These are phyloP conservation scores for Telfairia occidentalis DNA, from an alignment of 331 rosid species.

Conservation along the genomic window DNA sequence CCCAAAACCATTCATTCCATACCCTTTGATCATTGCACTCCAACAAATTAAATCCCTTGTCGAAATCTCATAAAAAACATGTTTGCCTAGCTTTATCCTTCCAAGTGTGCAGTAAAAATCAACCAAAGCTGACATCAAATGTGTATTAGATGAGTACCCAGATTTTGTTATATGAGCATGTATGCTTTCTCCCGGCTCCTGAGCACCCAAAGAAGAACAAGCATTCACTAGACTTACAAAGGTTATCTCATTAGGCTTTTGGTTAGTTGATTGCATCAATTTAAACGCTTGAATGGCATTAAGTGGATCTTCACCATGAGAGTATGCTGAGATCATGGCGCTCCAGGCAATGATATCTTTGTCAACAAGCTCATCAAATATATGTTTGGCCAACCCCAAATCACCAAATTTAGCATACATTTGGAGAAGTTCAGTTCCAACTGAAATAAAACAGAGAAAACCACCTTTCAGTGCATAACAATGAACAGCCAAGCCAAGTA, in stretches of 20 bases:
- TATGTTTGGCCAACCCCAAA: conserved; percentile 6
- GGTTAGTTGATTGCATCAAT: conserved; percentile 8
- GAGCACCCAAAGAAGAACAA: conserved; percentile 2
- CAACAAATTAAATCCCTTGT: conserved; percentile 17
- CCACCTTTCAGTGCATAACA: conserved; percentile 10
- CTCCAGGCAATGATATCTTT: conserved; percentile 18
- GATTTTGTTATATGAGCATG: conserved; percentile 11
- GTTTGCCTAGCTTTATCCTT: conserved; percentile 8
- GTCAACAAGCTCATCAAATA: conserved; percentile 15
- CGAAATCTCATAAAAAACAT: conserved; percentile 10
- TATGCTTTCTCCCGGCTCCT: conserved; percentile 16
- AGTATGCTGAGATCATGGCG: conserved; percentile 15
- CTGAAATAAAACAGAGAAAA: conserved; percentile 14
- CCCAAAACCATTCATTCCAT: conserved; percentile 13
- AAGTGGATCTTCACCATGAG: conserved; percentile 15
- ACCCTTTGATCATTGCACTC: conserved; percentile 19
- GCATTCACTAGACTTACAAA: conserved; percentile 6
- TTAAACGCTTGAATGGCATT: conserved; percentile 9
- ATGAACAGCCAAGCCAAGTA: conserved; percentile 13
- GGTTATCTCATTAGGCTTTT: conserved; percentile 11
- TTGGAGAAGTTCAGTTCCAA: conserved; percentile 14
- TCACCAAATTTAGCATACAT: conserved; percentile 21
- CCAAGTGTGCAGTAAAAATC: conserved; percentile 15
- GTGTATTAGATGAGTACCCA: conserved; percentile 5
- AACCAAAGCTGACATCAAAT: conserved; percentile 10